Conservation (phyloP, 1,284 basidiomycete genomes). For the Ustilago lituana region DNA sequence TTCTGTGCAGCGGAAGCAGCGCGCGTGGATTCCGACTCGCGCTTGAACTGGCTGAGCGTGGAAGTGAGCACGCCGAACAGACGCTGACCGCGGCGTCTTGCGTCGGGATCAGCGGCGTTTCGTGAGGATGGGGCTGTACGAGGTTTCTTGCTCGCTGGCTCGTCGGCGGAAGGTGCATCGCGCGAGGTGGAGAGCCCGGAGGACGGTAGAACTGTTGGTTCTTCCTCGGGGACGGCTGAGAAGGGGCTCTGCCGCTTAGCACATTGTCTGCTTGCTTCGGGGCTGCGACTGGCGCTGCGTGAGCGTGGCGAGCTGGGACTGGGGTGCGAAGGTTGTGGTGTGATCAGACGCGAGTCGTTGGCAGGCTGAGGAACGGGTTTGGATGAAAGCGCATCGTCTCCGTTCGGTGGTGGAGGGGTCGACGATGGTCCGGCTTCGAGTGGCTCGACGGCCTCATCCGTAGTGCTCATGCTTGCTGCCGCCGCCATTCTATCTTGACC, state of each 20-base stretch:
- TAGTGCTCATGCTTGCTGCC: no score
- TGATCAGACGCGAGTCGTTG: no score
- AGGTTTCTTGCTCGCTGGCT: conserved; percentile 1
- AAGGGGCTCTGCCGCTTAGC: conserved; percentile 13
- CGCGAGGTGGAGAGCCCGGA: no score
- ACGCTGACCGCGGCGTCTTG: conserved; percentile 13
- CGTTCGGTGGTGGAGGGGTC: no score
- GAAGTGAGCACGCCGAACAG: conserved; percentile 31
- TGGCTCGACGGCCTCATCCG: no score
- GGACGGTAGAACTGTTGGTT: no score
- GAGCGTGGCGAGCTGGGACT: neutral
- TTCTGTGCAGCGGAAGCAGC: conserved; percentile 1
- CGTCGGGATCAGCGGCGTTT: conserved; percentile 4
- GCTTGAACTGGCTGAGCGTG: conserved; percentile 31
- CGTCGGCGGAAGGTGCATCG: neutral
- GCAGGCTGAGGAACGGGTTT: no score
- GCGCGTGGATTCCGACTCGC: conserved; percentile 20
- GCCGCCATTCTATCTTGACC: no score
- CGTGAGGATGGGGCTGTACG: neutral
- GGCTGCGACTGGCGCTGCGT: conserved; percentile 5
- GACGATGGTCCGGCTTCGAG: neutral
- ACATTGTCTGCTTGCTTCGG: neutral
- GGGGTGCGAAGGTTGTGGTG: no score
- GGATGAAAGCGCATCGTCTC: no score
- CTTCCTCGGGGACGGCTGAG: conserved; percentile 30